A percentile compares a stretch with the other conserved stretches of the same genome.
Conservation (phyloP, 495 filamentous ascomycete genomes). For the Xylona heveae region DNA sequence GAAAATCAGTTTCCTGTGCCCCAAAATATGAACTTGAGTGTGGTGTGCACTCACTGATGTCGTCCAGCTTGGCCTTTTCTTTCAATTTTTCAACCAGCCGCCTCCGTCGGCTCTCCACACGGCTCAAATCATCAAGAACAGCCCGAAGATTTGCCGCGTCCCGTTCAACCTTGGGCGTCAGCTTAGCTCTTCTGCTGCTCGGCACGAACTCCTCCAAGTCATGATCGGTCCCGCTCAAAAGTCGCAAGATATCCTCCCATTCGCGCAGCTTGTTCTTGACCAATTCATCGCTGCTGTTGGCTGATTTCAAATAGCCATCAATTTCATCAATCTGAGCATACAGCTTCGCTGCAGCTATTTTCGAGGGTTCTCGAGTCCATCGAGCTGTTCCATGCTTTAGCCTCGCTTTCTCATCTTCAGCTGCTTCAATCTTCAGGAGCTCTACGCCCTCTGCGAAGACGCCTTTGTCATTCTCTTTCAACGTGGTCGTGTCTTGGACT, state of each 20-base stretch:
- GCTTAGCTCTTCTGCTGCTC: conserved; percentile 52
- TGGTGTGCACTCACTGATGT: conserved; percentile 43
- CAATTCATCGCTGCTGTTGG: conserved; percentile 59
- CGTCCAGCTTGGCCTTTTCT: conserved; percentile 66
- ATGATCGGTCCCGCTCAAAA: conserved; percentile 58
- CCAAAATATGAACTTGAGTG: conserved; percentile 2
- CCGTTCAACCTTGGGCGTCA: conserved; percentile 59
- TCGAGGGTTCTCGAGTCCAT: conserved; percentile 53
- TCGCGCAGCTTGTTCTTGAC: conserved; percentile 61
- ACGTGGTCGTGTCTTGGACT: conserved; percentile 67
- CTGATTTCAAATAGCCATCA: conserved; percentile 70
- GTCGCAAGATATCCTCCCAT: conserved; percentile 46
- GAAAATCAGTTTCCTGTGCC: neutral
- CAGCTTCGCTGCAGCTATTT: conserved; percentile 48
- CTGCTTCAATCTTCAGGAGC: conserved; percentile 53
- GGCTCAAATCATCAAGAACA: conserved; percentile 60
- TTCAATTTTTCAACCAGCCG: conserved; percentile 81
- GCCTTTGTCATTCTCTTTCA: conserved; percentile 51
- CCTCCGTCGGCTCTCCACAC: conserved; percentile 64
- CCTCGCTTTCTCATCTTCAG: conserved; percentile 56
- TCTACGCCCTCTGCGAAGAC: conserved; percentile 68
- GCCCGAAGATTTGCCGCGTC: conserved; percentile 53
- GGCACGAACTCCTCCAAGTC: conserved; percentile 77
- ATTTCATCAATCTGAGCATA: conserved; percentile 60
- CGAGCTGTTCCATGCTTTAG: conserved; percentile 72